Base-by-base conservation (phyloP, 2,329 filamentous ascomycete genomes). In the Rhynchosporium agropyri region DNA sequence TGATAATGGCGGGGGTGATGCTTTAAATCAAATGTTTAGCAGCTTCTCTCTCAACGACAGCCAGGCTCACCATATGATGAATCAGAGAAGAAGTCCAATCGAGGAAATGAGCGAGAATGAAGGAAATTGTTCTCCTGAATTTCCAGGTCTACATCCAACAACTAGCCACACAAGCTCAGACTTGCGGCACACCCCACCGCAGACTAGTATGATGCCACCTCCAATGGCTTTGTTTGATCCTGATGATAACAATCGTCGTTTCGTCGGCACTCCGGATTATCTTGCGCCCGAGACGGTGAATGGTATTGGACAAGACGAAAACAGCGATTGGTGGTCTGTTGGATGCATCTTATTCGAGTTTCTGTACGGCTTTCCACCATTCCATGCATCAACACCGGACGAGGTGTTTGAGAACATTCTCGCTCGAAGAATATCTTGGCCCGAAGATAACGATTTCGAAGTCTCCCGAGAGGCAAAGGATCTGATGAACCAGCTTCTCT, bases 291-390 rank as follows among this genome's bases (percentile, higher is more conserved):
- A 99, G 75, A 99, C 96, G 0, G 96, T 99, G 73, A 93, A 92
- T 68, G 95, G 96, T 56, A 88, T 92, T 68, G 92, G 94, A 1
- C 95, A 99, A 76, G 95, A 99, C 73, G 94, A 98, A 76, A 95
- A 94, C 69, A 98, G 95, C 74, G 95, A 99, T 86, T 99, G 95
- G 95, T 99, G 95, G 95, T 98, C 95, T 28, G 83, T 99, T n/a
- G 95, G 95, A 0, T 99, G 96, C 75, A 98, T 99, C 70, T 80
- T 98, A 76, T 99, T 97, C 72, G 95, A 99, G 73, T 97, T 97
- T 69, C 79, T 99, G 2, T 98, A 91, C 73, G 95, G 95, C 0
- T 89, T 91, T 63, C 95, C 95, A 0, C 95, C 95, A 0, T 99
- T 99, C 76, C 92, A 98, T 75, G 95, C 92, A 0, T 81, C 83